A percentile compares a stretch with the other conserved stretches of the same genome.
Conservation (phyloP, 2,329 filamentous ascomycete genomes). For the Sporothrix phasma region DNA sequence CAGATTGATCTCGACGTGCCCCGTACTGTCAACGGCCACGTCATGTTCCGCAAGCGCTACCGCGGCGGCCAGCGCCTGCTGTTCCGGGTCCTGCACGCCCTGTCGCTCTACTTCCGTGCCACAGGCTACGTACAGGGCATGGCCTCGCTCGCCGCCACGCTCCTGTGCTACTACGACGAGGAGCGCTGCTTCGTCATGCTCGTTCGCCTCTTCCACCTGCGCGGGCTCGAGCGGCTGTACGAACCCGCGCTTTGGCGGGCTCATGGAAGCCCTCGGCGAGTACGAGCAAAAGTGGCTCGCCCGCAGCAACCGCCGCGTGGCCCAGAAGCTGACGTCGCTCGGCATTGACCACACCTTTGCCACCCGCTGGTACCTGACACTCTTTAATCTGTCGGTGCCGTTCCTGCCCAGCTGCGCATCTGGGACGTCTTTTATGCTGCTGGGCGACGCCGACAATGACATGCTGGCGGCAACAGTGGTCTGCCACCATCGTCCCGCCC, state of each 20-base stretch:
- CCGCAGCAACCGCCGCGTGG: slow-evolving; percentile 56
- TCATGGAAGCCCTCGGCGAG: slow-evolving; percentile 77
- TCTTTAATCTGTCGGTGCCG: slow-evolving; percentile 95
- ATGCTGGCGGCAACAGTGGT: neutral
- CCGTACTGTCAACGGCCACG: slow-evolving; percentile 85
- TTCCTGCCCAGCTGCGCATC: slow-evolving; percentile 87
- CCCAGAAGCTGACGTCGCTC: slow-evolving; percentile 66
- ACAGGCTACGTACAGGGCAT: slow-evolving; percentile 97
- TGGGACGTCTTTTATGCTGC: slow-evolving; percentile 97
- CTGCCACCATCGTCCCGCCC: neutral
- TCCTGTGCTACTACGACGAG: slow-evolving; percentile 95
- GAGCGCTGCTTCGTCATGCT: slow-evolving; percentile 93
- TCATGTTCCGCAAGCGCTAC: slow-evolving; percentile 93
- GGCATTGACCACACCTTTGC: slow-evolving; percentile 79
- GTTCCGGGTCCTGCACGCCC: slow-evolving; percentile 83
- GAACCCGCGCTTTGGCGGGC: slow-evolving; percentile 70
- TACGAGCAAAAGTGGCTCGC: slow-evolving; percentile 78
- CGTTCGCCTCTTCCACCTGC: slow-evolving; percentile 83
- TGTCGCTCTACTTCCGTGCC: slow-evolving; percentile 82
- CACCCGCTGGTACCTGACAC: slow-evolving; percentile 90
- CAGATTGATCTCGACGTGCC: slow-evolving; percentile 98
- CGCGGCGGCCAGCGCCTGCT: slow-evolving; percentile 83
- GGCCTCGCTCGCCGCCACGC: slow-evolving; percentile 83
- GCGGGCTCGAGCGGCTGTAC: slow-evolving; percentile 79
- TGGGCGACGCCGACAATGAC: slow-evolving; percentile 49